Conservation (phyloP, 768 basidiomycete species). For the Tulasnella sp. region DNA sequence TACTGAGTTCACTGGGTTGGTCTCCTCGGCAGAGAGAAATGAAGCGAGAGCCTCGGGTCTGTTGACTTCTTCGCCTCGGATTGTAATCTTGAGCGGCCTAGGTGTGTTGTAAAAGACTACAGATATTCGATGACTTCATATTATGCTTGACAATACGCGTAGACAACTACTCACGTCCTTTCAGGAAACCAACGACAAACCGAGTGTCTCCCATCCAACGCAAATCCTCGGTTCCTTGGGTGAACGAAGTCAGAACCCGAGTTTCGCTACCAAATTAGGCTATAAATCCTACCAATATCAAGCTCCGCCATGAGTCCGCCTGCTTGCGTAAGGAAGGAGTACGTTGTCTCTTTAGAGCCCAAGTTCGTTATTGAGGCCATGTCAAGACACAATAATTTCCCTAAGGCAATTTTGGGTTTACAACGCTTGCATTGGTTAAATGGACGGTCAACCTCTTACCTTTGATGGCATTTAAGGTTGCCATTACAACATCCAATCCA, state of each 20-base stretch:
- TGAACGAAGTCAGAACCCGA: not conserved
- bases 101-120: constrained; percentile 46
- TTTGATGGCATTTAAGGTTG: constrained; percentile 68
- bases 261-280: not conserved
- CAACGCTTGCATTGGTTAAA: not conserved
- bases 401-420: constrained; percentile 27
- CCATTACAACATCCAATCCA: constrained; percentile 57
- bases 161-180: constrained; percentile 40
- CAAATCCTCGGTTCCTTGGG: constrained; percentile 52
- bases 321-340: constrained; percentile 76
- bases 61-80: constrained; percentile 56
- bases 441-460: constrained; percentile 31
- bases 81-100: constrained; percentile 58
- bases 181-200: constrained; percentile 58
- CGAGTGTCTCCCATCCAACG: constrained; percentile 79
- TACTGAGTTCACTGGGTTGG: no score
- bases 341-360: constrained; percentile 34
- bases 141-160: not conserved
- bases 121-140: constrained; percentile 1
- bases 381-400: constrained; percentile 61
- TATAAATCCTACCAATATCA: constrained; percentile 39
- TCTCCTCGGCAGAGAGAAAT: constrained; percentile 17
- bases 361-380: constrained; percentile 63
- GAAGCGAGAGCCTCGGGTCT: constrained; percentile 35
- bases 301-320: constrained; percentile 76